These are phyloP conservation scores for Suillus cothurnatus DNA, from an alignment of 768 basidiomycete genomes.

Conservation along the genomic window DNA sequence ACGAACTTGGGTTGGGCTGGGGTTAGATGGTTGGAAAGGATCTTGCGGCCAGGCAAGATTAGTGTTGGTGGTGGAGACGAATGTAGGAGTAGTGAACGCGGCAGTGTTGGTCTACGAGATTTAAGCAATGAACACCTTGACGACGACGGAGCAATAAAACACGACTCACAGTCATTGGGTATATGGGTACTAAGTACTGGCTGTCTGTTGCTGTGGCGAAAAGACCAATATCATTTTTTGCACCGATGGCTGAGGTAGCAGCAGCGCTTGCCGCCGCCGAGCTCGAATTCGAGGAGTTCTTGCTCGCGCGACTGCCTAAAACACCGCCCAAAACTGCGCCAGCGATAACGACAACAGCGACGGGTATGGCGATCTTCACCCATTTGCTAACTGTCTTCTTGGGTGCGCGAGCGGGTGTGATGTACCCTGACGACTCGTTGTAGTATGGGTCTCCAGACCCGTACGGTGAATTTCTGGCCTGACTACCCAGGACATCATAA, in stretches of 20 bases:
- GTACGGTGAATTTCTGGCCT: slow-evolving; percentile 41
- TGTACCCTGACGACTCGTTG: slow-evolving; percentile 68
- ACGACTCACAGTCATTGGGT: slow-evolving; percentile 81
- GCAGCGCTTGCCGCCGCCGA: slow-evolving; percentile 36
- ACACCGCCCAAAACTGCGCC: slow-evolving; percentile 80
- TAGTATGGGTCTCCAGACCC: slow-evolving; percentile 71
- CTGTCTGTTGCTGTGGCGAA: slow-evolving; percentile 82
- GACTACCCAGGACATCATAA: slow-evolving; percentile 36
- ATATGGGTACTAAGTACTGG: slow-evolving; percentile 79
- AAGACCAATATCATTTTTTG: slow-evolving; percentile 60
- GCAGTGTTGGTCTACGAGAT: slow-evolving; percentile 68
- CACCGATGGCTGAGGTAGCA: slow-evolving; percentile 58
- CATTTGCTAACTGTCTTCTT: slow-evolving; percentile 67
- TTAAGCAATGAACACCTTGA: slow-evolving; percentile 12
- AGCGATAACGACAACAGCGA: slow-evolving; percentile 61
- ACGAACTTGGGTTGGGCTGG: slow-evolving; percentile 61
- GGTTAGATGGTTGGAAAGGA: slow-evolving; percentile 66
- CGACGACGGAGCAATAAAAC: neutral
- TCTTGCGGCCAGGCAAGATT: slow-evolving; percentile 79
- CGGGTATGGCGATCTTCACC: slow-evolving; percentile 75
- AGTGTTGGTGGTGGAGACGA: slow-evolving; percentile 54
- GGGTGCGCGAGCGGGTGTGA: slow-evolving; percentile 47
- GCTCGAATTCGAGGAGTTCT: slow-evolving; percentile 29
- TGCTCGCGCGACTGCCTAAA: slow-evolving; percentile 62
- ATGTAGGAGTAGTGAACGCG: slow-evolving; percentile 71